phyloP scores from a whole-genome alignment of 331 rosid species.

The Quercus tomentella region DNA sequence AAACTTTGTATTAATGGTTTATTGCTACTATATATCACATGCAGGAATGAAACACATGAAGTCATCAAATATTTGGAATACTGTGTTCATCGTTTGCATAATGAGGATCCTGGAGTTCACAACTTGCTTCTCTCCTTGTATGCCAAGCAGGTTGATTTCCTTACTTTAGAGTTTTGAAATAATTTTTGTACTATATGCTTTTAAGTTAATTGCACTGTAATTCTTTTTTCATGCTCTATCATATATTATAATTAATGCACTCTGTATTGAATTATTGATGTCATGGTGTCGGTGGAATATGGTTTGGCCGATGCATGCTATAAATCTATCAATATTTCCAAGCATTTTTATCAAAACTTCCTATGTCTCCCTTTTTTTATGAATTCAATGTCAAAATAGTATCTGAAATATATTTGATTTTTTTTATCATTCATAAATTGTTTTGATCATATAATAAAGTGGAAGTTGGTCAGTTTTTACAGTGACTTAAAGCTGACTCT shows the following conservation, averaged over 20 bases:
- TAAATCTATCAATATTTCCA: neutral
- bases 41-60: slow-evolving; percentile 98
- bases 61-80: slow-evolving; percentile 95
- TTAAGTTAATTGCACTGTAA: neutral
- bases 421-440: neutral
- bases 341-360: slow-evolving; percentile 2
- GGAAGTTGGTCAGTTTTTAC: neutral
- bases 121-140: slow-evolving; percentile 90
- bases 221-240: neutral
- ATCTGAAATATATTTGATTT: neutral
- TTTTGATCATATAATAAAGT: neutral
- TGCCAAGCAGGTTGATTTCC: slow-evolving; percentile 80
- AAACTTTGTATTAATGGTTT: neutral
- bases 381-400: neutral
- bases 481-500: neutral
- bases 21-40: slow-evolving; percentile 17
- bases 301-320: neutral
- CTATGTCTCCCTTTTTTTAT: neutral
- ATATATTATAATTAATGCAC: neutral
- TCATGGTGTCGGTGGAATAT: neutral
- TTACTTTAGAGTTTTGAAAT: slow-evolving; percentile 13
- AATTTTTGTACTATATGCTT: neutral
- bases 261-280: neutral
- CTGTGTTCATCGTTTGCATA: slow-evolving; percentile 86
- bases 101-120: slow-evolving; percentile 98